Base-by-base conservation (phyloP, 208 protist species). In the Trypanosoma cruzi region DNA sequence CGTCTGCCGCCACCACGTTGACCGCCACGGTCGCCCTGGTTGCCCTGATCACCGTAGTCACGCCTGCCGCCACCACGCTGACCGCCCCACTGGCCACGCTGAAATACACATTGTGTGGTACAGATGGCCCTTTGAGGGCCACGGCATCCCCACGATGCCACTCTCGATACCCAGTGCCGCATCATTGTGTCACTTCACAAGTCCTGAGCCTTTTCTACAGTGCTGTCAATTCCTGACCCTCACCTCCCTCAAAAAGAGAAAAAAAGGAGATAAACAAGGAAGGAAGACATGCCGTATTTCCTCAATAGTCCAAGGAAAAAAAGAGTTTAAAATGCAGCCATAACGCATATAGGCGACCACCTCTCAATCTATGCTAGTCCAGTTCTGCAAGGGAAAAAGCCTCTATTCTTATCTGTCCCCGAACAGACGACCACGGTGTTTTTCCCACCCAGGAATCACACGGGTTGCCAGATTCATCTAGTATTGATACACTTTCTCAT, bases 11-110 rank as follows among this genome's bases (percentile, higher is more conserved):
- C 49, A 37, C 55, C 52, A 44, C 71, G 36, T 10, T 40, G 36
- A 40, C 36, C 36, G 10, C 36, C 36, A 40, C 10, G 10, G 36
- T 40, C 36, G 10, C 36, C 36, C 36, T 40, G 36, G 36, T 40
- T 44, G 32, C 53, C 56, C 26, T 55, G 74, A 49, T 40, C 48
- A 57, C 53, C 54, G 18, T 62, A 53, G 16, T 54, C 42, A 34
- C 40, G 56, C 22, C 36, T 64, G 29, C 59, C 54, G 40, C 64
- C 24, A n/a, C 53, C 31, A 11, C n/a, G 31, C 6, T 58, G 49
- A 42, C 40, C 53, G 29, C 62, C 62, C 62, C 62, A 75, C 36
- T 70, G 71, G 4, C 71, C 71, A 64, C 71, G 61, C 56, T 75
- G 71, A 28, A 75, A 60, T 0, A 75, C 34, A 34, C 20, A 69